These are phyloP conservation scores for Clathrus columnatus DNA, from an alignment of 768 basidiomycete species.

Conservation along the genomic window DNA sequence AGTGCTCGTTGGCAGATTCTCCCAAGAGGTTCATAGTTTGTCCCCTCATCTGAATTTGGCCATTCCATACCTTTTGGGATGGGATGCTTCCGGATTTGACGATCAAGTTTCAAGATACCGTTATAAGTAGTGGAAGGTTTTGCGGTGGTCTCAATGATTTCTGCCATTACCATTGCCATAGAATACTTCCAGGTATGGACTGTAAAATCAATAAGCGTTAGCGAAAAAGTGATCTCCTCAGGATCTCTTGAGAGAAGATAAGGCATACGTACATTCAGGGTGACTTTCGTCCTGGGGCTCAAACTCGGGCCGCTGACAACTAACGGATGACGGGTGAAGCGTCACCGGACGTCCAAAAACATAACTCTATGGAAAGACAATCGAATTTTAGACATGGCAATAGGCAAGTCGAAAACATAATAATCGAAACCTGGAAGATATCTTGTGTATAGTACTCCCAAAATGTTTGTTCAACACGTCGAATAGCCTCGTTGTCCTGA, in stretches of 20 bases:
- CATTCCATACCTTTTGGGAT: background rate
- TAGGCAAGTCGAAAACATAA: background rate
- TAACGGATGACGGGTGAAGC: background rate
- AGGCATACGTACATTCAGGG: background rate
- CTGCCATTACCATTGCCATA: background rate
- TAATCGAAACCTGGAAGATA: background rate
- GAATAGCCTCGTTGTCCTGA: background rate
- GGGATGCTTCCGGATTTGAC: background rate
- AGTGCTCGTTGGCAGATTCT: background rate
- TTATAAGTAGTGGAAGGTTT: background rate
- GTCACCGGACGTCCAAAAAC: background rate
- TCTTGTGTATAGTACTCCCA: background rate
- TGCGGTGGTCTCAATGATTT: background rate
- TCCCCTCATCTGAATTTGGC: background rate
- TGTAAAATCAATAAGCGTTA: background rate
- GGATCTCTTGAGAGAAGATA: background rate
- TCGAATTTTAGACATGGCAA: background rate
- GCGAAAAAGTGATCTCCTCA: background rate
- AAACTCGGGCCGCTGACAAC: background rate
- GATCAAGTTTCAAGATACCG: background rate
- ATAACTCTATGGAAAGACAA: background rate
- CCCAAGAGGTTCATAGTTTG: background rate
- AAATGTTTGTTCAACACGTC: background rate
- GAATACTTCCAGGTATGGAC: background rate
- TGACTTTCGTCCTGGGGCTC: background rate